Conservation (phyloP, 2,329 filamentous ascomycete species). For the Fonsecaea pugnacius region DNA sequence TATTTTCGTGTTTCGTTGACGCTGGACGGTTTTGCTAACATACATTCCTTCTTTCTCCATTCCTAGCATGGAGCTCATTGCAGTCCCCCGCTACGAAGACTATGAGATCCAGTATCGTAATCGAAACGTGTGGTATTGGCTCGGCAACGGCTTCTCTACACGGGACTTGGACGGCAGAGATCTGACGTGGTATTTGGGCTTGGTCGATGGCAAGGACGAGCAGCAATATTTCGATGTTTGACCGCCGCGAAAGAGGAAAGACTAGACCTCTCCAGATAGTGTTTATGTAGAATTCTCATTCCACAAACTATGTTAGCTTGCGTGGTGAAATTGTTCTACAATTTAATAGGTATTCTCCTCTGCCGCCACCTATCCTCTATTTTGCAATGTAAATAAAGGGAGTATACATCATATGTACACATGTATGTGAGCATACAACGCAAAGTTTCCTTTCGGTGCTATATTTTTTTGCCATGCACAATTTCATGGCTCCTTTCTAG, state of each 20-base stretch:
- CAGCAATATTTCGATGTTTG: conserved; percentile 4
- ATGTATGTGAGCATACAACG: no score
- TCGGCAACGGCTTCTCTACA: conserved; percentile 51
- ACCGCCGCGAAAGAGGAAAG: background rate
- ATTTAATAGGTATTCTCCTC: no score
- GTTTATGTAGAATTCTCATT: no score
- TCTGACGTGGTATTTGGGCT: conserved; percentile 48
- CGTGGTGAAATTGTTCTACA: no score
- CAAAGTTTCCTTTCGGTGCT: no score
- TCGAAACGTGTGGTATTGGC: conserved; percentile 40
- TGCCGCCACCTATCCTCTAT: no score
- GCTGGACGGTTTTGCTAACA: conserved; percentile 33
- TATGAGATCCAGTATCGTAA: conserved; percentile 48
- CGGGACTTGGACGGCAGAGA: conserved; percentile 54
- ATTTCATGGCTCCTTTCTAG: background rate
- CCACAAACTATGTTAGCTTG: no score
- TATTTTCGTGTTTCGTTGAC: no score
- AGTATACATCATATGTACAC: no score
- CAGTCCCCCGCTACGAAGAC: conserved; percentile 47
- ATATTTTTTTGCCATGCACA: no score
- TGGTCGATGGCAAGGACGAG: conserved; percentile 25
- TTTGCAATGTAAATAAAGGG: no score
- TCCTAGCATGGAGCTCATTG: conserved; percentile 46
- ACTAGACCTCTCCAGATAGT: no score
- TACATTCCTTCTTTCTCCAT: conserved; percentile 45